Evolutionary conservation across 2,329 filamentous ascomycete genomes (phyloP).

Genomic region (Cytospora leucostoma): DNA sequence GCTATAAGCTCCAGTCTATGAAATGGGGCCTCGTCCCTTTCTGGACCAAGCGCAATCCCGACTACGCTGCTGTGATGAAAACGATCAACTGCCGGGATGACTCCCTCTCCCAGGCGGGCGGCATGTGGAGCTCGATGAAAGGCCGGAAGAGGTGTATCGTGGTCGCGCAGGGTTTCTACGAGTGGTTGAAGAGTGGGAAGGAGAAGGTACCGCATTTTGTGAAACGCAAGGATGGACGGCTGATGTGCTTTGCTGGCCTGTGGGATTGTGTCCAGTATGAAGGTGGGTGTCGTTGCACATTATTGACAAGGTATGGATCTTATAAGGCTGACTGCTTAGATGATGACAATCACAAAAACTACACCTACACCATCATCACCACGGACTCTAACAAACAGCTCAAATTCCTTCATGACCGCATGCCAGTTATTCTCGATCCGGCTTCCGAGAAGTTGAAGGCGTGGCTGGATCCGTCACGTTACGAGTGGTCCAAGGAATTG

Average conservation of each 20-base stretch:
- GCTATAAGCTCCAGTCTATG: constrained; percentile 87
- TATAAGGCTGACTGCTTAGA: constrained; percentile 19
- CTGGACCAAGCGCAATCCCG: constrained; percentile 84
- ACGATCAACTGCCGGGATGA: constrained; percentile 97
- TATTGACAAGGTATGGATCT: background rate
- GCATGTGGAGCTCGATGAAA: constrained; percentile 94
- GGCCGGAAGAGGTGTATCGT: constrained; percentile 84
- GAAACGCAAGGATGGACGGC: constrained; percentile 75
- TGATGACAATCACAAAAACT: constrained; percentile 67
- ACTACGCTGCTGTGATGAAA: constrained; percentile 75
- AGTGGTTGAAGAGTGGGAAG: constrained; percentile 85
- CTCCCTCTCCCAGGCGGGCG: constrained; percentile 71
- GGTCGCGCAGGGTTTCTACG: constrained; percentile 89
- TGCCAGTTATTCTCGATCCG: constrained; percentile 89
- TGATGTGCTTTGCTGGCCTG: constrained; percentile 88
- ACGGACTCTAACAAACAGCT: constrained; percentile 83
- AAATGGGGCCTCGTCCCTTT: constrained; percentile 94
- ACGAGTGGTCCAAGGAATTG: constrained; percentile 76
- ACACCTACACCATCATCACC: constrained; percentile 93
- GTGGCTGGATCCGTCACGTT: constrained; percentile 76
- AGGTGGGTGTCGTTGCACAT: constrained; percentile 47
- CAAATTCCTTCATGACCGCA: constrained; percentile 86
- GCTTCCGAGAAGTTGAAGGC: constrained; percentile 67
- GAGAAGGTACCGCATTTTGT: constrained; percentile 85
- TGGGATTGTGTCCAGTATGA: constrained; percentile 89